These are phyloP conservation scores for Saccharomycopsis lassenensis DNA, from an alignment of 805 yeast genomes.

Conservation along the genomic window DNA sequence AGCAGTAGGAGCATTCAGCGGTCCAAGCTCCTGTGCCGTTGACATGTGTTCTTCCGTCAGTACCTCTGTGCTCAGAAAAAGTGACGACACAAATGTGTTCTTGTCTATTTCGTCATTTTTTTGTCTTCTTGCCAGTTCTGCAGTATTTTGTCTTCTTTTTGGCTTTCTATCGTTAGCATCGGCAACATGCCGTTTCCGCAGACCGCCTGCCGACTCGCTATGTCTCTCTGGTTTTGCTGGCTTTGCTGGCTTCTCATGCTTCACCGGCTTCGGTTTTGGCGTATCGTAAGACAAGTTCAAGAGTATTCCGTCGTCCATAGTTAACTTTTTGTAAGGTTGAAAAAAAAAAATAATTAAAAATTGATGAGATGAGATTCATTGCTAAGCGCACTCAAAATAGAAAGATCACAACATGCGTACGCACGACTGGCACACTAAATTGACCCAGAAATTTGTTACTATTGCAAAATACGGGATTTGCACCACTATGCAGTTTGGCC, in stretches of 20 bases:
- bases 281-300: conserved; percentile 52
- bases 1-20: conserved; percentile 77
- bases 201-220: conserved; percentile 6
- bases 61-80: conserved; percentile 64
- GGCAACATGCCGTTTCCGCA: conserved; percentile 1
- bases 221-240: conserved; percentile 16
- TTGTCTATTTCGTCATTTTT: conserved; percentile 27
- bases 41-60: conserved; percentile 21
- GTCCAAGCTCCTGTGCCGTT: conserved; percentile 24
- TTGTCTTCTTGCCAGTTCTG: conserved; percentile 26
- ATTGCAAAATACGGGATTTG: too few relatives aligned
- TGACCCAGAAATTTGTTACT: too few relatives aligned
- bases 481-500: too few relatives aligned
- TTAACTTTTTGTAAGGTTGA: too few relatives aligned
- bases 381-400: too few relatives aligned
- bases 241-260: conserved; percentile 31
- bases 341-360: too few relatives aligned
- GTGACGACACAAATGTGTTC: conserved; percentile 70
- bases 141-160: conserved; percentile 7
- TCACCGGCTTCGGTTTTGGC: conserved; percentile 41
- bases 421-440: too few relatives aligned
- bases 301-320: conserved; percentile 60
- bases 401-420: too few relatives aligned
- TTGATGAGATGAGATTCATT: too few relatives aligned
- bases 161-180: conserved; percentile 4